Evolutionary conservation across 1,284 basidiomycete genomes (phyloP), one percentile per base, ranked within the genome.

Genomic region (Cutaneotrichosporon cyanovorans): DNA sequence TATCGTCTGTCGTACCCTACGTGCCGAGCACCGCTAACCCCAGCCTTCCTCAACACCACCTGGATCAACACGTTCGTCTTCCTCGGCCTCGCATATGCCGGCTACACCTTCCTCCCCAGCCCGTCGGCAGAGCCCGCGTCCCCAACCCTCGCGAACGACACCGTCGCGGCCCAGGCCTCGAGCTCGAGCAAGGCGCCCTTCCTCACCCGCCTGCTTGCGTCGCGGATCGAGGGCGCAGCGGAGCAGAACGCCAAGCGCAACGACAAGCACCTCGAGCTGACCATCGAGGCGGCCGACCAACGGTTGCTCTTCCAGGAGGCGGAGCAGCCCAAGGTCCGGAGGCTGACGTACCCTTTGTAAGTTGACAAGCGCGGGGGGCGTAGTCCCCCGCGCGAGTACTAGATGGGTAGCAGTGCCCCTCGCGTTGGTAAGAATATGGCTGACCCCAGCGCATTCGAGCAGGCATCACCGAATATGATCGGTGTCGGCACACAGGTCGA

Each of bases 221-320:
- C 59, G 40, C 55, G 61, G 53, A 65, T 69, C 30, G 59, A 63
- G 7, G 48, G 43, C 25, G 52, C 65, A 14, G 59, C 61, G 2
- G 60, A 63, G 22, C 51, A 51, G 5, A 65, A 63, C 63, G 55
- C 49, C 22, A 54, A 64, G 53, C 53, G 62, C 55, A 71, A 70
- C 56, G 68, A 69, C 36, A 68, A 65, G 56, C 72, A 75, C 58
- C 61, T 76, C 37, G 66, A 68, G 51, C 56, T 72, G 41, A 60
- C 63, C 8, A 58, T 63, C 40, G 59, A 67, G 51, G 58, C 53
- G 2, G 72, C 73, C 11, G 70, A 73, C 49, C 66, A 68, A 44
- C 66, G 65, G 53, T 56, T 74, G 48, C 55, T 75, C 46, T 65
- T 74, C 59, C 70, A 74, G 55, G 72, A 73, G 53, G 74, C 73